These are phyloP conservation scores for Nannochloropsis gaditana DNA, from an alignment of 108 stramenopile species.

Conservation along the genomic window DNA sequence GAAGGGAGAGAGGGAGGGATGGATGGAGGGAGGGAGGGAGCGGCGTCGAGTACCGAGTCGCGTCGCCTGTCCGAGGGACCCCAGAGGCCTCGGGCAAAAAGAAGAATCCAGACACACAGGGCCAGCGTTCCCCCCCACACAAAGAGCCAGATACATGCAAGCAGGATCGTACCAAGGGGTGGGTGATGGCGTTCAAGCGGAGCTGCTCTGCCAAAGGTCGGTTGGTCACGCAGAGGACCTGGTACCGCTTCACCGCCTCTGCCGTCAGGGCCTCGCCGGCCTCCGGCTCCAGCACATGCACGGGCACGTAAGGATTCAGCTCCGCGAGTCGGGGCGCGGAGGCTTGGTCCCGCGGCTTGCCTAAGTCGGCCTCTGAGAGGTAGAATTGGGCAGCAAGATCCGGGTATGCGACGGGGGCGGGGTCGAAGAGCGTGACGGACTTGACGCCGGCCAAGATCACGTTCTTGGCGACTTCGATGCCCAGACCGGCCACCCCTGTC, in stretches of 20 bases:
- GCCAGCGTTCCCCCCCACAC: too few relatives aligned
- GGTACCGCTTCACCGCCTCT: neutral
- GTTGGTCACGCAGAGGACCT: neutral
- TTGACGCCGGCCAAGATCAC: constrained; percentile 54
- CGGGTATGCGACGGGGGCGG: constrained; percentile 20
- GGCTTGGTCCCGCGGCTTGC: constrained; percentile 47
- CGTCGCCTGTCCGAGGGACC: neutral
- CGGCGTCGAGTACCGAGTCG: too few relatives aligned
- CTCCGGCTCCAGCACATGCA: constrained; percentile 4
- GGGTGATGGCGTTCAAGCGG: neutral
- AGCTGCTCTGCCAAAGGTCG: neutral
- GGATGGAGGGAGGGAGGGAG: constrained; percentile 7
- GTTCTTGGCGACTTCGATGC: constrained; percentile 61
- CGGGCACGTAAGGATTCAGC: constrained; percentile 57
- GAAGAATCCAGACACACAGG: neutral
- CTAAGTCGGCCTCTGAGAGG: constrained; percentile 41
- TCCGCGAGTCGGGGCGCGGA: constrained; percentile 47
- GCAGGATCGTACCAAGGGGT: neutral
- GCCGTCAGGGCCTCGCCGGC: neutral
- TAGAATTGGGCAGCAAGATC: constrained; percentile 56
- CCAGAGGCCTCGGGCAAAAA: neutral
- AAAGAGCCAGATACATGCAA: too few relatives aligned
- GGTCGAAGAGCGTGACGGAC: constrained; percentile 48
- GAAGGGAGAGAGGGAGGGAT: neutral
- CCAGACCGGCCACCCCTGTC: constrained; percentile 70